Conservation (phyloP, 1,284 basidiomycete genomes). For the Phylloporus gajari region DNA sequence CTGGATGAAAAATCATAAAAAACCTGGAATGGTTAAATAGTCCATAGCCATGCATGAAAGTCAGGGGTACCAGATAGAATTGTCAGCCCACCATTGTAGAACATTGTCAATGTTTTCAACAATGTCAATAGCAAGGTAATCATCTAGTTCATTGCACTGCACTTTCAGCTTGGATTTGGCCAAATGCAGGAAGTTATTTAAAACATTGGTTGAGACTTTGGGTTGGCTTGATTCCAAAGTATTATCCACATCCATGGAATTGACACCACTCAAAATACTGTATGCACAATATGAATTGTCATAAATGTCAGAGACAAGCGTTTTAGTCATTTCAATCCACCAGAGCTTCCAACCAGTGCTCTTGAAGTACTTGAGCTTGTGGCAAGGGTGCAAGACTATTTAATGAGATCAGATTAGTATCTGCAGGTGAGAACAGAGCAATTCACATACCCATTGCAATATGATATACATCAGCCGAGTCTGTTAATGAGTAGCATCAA, state of each 20-base stretch:
- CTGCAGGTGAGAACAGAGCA: too few species aligned
- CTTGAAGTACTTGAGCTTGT: background rate
- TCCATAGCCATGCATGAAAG: background rate
- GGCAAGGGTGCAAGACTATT: background rate
- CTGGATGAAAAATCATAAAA: too few species aligned
- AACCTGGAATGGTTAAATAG: background rate
- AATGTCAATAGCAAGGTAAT: background rate
- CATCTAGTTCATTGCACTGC: background rate
- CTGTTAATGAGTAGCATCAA: too few species aligned
- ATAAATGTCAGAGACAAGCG: background rate
- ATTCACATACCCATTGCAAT: background rate
- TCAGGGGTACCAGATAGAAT: background rate
- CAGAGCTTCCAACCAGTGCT: background rate
- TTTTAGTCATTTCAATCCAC: background rate
- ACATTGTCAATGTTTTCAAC: background rate
- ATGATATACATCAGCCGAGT: background rate
- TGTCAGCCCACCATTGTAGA: constrained; percentile 1
- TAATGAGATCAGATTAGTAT: too few species aligned
- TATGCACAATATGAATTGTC: too few species aligned
- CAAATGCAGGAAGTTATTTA: background rate
- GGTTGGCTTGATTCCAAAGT: background rate
- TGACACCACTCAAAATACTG: background rate
- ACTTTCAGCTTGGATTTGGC: background rate
- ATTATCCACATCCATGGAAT: background rate
- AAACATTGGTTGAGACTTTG: background rate